Conservation (phyloP, 805 yeast genomes). For the Candida maris region DNA sequence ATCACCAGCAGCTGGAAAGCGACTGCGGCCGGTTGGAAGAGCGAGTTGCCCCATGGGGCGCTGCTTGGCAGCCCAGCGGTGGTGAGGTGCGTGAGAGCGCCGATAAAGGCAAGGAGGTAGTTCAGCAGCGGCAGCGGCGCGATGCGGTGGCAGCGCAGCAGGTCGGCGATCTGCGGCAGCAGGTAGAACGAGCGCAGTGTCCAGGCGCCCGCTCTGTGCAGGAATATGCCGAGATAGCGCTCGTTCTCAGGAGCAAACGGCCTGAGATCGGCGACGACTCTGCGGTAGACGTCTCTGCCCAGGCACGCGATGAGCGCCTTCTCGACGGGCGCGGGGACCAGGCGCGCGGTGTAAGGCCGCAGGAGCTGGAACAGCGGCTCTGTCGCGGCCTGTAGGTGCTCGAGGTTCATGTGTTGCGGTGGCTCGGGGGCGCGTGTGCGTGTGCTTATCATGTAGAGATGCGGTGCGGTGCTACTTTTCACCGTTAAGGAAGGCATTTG, state of each 20-base stretch:
- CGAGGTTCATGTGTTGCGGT: too few relatives aligned
- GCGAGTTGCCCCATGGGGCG: too few relatives aligned
- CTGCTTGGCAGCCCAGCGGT: too few relatives aligned
- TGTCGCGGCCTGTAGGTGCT: too few relatives aligned
- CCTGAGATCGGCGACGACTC: conserved; percentile 24
- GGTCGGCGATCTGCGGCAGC: conserved; percentile 6
- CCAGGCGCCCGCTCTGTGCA: conserved; percentile 1
- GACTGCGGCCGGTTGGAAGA: background rate
- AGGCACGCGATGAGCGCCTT: conserved; percentile 23
- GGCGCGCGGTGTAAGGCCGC: conserved; percentile 14
- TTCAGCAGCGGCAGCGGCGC: conserved; percentile 1
- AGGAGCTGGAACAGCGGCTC: conserved; percentile 15
- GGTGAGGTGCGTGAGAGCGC: conserved; percentile 1
- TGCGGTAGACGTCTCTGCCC: conserved; percentile 26
- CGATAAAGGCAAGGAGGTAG: conserved; percentile 6
- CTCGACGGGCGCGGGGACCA: conserved; percentile 23
- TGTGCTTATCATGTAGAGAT: too few relatives aligned
- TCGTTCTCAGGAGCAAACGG: conserved; percentile 19
- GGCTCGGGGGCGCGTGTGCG: too few relatives aligned
- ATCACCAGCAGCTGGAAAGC: background rate
- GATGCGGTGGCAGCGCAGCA: conserved; percentile 1
- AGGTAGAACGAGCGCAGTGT: conserved; percentile 5
- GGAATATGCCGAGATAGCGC: conserved; percentile 6
- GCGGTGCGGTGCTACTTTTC: too few relatives aligned
- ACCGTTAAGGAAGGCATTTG: background rate